Base-by-base conservation (phyloP, 1,139 yeast genomes). In the Diutina ranongensis region DNA sequence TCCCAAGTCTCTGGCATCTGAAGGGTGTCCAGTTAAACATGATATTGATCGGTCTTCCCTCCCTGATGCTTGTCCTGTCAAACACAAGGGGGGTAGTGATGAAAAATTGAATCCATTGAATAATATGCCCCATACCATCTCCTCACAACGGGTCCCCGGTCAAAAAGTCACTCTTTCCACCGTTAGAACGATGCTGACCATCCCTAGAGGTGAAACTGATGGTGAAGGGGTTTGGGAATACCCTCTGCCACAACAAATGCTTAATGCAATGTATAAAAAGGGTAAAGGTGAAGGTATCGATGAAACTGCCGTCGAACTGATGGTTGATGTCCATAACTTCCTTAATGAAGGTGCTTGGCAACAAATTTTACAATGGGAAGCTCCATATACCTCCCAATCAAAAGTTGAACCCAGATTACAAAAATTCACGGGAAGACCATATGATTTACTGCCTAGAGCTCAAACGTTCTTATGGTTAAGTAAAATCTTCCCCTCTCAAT, bases 181-280 rank as follows among this genome's bases (percentile, higher is more conserved):
- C 1, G 85, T 83, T 46, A 77, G 97, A 55, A 83, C 95, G 3
- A 63, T 81, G 40, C 86, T 96, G 10, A 67, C 88, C 3, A 92
- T 92, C 49, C 98, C 99, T 18, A 74, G 87, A 52, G 97, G 97
- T 22, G 76, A 72, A 35, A 59, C 63, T n/a, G 69, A 67, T 3
- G 73, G 67, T 22, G 76, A 76, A 50, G 89, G 94, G 0, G 78
- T 81, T 44, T 92, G 99, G 99, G 98, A 92, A 62, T 92, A 94
- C 60, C 99, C 99, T 2, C 87, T 96, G 2, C 98, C 99, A 1
- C 98, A 92, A 62, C 98, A 92, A 61, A 94, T 92, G 98, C 79
- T 88, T 52, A 89, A 89, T 59, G 99, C 99, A 22, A 92, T 92
- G 97, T 67, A 88, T 41, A 77, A 92, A 52, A 92, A 92, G 64